These are phyloP conservation scores for Melanogaster broomeanus DNA, from an alignment of 768 basidiomycete species.

Conservation along the genomic window DNA sequence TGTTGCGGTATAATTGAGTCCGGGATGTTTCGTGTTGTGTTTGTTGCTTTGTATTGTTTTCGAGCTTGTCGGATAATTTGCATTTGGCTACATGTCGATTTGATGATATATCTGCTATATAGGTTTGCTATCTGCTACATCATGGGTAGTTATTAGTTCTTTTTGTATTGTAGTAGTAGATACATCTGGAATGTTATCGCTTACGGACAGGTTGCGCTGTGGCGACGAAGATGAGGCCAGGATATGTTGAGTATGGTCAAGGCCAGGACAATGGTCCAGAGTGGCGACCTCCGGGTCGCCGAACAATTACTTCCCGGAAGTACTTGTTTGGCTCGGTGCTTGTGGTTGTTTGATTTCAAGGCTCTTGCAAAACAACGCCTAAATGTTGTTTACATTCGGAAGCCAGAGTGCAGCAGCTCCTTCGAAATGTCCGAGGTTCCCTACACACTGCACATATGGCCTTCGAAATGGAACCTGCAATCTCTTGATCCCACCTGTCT, in stretches of 20 bases:
- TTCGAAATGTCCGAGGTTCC: constrained; percentile 18
- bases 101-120: not conserved
- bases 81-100: not conserved
- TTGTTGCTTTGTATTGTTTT: constrained; percentile 1
- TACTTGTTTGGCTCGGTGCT: constrained; percentile 8
- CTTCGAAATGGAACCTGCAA: constrained; percentile 60
- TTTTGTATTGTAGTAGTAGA: constrained; percentile 14
- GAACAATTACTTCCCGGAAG: not conserved
- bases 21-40: not conserved
- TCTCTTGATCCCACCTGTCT: constrained; percentile 70
- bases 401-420: no score
- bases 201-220: not conserved
- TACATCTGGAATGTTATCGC: constrained; percentile 5
- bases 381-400: no score
- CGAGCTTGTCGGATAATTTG: not conserved
- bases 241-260: not conserved
- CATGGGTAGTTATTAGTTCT: not conserved
- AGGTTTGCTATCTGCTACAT: constrained; percentile 1
- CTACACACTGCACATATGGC: constrained; percentile 64
- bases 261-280: not conserved
- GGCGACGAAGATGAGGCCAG: not conserved
- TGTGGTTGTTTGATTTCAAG: constrained; percentile 19
- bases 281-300: not conserved
- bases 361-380: constrained; percentile 8
- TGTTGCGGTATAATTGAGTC: not conserved